Base-by-base conservation (phyloP, 2,329 filamentous ascomycete genomes). In the Lasiodiplodia sp. region DNA sequence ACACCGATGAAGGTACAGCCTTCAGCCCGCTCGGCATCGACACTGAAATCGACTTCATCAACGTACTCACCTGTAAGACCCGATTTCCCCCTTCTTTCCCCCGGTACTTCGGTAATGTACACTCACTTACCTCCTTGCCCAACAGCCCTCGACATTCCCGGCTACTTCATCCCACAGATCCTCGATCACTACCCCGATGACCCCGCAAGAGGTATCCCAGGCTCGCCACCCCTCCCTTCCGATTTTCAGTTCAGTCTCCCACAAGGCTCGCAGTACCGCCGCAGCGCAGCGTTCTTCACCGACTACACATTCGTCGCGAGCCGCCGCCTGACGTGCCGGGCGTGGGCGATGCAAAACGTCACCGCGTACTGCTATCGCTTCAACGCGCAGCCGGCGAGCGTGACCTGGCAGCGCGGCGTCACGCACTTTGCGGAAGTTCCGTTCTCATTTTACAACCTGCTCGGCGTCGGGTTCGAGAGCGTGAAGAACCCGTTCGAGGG, bases 1-100 rank as follows among this genome's bases (percentile, higher is more conserved):
- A 91, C 75, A 85, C 85, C 1, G 90, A 92, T 72, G 90, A 92
- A 75, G 90, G 88, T 2, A 85, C 85, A 0, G 80, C 81, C 1
- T 90, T 90, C 73, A 84, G 82, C 0, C 82, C 83, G 12, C 75
- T 70, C 7, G 85, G 83, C 21, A 84, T 90, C 69, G 85, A 89
- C 73, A 87, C 84, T 1, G 85, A 82, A 11, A 82, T 79, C 16
- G 82, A 89, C 62, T 87, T 90, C 73, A 76, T 75, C 23, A 80
- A 77, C 64, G 76, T 86, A 18, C 28, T 67, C 10, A 72, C 66
- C 21, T 73, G 51, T 53, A 31, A 4, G 51, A 47, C 14, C 1
- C 40, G 3, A 3, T 4, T 21, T 53, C 49, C 16, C 21, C 21
- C 21, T 16, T 11, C 6, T 2, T 53, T 2, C 3, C 1, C 18